Conservation (phyloP, 805 yeast species). For the Cyberlindnera subsufficiens region DNA sequence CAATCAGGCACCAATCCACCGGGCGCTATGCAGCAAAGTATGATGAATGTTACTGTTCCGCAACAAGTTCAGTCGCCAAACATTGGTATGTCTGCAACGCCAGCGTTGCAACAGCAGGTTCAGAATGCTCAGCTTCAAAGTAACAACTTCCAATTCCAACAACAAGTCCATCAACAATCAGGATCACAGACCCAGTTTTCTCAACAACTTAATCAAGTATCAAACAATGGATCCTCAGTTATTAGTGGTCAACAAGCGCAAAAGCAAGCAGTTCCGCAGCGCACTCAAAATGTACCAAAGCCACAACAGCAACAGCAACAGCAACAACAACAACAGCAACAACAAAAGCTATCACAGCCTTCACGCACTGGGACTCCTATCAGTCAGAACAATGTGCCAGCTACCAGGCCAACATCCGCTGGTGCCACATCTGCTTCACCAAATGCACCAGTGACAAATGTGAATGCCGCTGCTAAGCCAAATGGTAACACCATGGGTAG, state of each 20-base stretch:
- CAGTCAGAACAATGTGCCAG: constrained; percentile 8
- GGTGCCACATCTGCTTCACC: constrained; percentile 22
- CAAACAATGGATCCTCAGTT: background rate
- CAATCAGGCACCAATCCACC: background rate
- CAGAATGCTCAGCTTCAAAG: background rate
- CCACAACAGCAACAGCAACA: constrained; percentile 13
- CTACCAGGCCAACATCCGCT: constrained; percentile 10
- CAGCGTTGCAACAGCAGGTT: background rate
- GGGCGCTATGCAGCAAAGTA: background rate
- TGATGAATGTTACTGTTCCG: background rate
- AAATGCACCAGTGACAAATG: constrained; percentile 38
- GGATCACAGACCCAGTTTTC: constrained; percentile 4
- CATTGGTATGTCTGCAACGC: too few species aligned
- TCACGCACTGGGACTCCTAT: constrained; percentile 19
- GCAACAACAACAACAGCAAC: constrained; percentile 16
- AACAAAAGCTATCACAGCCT: constrained; percentile 11
- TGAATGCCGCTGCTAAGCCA: constrained; percentile 43
- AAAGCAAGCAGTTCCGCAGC: constrained; percentile 12
- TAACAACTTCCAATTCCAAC: constrained; percentile 15
- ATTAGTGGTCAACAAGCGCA: constrained; percentile 1
- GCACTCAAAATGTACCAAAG: constrained; percentile 4
- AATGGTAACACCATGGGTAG: constrained; percentile 22
- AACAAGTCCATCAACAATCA: constrained; percentile 33
- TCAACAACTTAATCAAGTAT: constrained; percentile 13
- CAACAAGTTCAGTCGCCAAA: too few species aligned